Evolutionary conservation across 2,329 filamentous ascomycete genomes (phyloP).

Genomic region (Sclerotinia nivalis): DNA sequence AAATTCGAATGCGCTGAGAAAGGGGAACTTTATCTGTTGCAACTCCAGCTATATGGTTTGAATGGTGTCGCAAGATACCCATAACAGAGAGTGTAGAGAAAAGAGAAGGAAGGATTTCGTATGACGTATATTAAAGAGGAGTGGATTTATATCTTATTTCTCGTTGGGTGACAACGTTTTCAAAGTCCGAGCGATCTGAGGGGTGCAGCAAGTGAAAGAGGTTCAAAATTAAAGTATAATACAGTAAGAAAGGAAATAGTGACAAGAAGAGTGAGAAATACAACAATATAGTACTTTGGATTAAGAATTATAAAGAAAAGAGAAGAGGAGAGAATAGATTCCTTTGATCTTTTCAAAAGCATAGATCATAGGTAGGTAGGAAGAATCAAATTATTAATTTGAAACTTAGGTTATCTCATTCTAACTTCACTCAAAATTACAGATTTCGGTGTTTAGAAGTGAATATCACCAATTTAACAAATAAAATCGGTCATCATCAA

Average conservation of each 20-base stretch:
- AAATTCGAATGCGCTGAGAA: conserved; percentile 19
- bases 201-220: background rate
- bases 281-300: background rate
- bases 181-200: conserved; percentile 11
- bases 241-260: background rate
- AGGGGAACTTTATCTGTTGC: conserved; percentile 11
- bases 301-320: background rate
- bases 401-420: too few relatives aligned
- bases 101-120: background rate
- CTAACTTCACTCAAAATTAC: too few relatives aligned
- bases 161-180: background rate
- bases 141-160: background rate
- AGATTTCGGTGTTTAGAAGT: too few relatives aligned
- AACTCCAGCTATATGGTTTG: conserved; percentile 5
- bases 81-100: background rate
- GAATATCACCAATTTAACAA: too few relatives aligned
- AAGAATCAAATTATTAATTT: too few relatives aligned
- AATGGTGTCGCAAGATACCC: conserved; percentile 19
- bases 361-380: too few relatives aligned
- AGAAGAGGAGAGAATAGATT: background rate
- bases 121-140: conserved; percentile 11
- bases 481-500: too few relatives aligned
- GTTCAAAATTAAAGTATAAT: background rate
- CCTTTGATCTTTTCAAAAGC: background rate
- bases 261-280: background rate